phyloP scores from a whole-genome alignment of 1,284 basidiomycete genomes.

The Puccinia coronata region DNA sequence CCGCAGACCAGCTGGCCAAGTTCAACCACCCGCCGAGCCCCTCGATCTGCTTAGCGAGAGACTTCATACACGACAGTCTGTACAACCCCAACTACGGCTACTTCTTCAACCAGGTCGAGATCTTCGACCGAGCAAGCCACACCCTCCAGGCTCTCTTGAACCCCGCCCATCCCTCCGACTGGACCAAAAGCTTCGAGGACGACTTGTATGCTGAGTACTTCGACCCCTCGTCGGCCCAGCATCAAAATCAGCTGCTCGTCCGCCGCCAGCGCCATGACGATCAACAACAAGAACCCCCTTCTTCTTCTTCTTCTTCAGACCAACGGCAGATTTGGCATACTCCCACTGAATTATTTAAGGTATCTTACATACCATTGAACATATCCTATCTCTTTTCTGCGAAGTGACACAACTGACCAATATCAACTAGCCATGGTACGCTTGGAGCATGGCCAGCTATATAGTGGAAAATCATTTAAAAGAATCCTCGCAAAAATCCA shows the following conservation, averaged over 20 bases:
- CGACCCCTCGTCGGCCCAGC: slow-evolving; percentile 53
- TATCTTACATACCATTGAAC: too few species aligned
- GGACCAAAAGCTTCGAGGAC: slow-evolving; percentile 59
- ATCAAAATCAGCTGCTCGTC: slow-evolving; percentile 10
- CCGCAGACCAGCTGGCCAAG: slow-evolving; percentile 3
- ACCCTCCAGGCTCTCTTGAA: slow-evolving; percentile 57
- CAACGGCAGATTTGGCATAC: slow-evolving; percentile 98
- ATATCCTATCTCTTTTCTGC: background rate
- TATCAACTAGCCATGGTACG: slow-evolving; percentile 80
- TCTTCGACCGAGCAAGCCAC: background rate
- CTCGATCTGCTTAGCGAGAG: slow-evolving; percentile 91
- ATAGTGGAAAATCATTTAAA: slow-evolving; percentile 14
- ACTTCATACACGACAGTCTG: slow-evolving; percentile 94
- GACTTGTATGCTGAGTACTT: slow-evolving; percentile 70
- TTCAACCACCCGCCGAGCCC: slow-evolving; percentile 64
- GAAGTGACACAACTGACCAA: background rate
- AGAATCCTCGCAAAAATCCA: slow-evolving; percentile 67
- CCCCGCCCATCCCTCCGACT: slow-evolving; percentile 57
- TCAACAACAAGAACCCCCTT: slow-evolving; percentile 59
- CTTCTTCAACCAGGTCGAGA: slow-evolving; percentile 82
- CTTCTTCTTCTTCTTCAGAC: slow-evolving; percentile 60
- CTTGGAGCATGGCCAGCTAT: slow-evolving; percentile 82
- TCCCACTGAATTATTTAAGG: slow-evolving; percentile 96
- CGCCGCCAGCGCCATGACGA: background rate
- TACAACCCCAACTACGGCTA: slow-evolving; percentile 99